These are phyloP conservation scores for Sporothrix humicola DNA, from an alignment of 2,329 filamentous ascomycete genomes.

Conservation along the genomic window DNA sequence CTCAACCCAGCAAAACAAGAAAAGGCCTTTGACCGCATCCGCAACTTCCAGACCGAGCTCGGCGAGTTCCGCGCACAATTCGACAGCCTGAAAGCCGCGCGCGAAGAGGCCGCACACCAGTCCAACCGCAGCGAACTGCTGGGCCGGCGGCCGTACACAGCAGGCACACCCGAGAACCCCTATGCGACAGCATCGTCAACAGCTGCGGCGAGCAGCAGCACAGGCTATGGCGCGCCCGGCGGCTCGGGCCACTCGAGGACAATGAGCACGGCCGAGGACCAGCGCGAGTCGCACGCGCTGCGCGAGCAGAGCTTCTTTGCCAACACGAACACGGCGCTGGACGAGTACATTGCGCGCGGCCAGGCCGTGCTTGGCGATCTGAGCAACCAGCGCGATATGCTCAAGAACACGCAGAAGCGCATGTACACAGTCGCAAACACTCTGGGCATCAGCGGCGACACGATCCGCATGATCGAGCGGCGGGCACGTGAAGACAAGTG, in stretches of 20 bases:
- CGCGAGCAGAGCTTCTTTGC: constrained; percentile 88
- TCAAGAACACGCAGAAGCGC: constrained; percentile 91
- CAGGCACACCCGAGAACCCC: constrained; percentile 83
- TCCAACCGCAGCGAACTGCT: constrained; percentile 79
- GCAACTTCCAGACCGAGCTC: constrained; percentile 83
- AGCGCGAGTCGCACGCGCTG: constrained; percentile 80
- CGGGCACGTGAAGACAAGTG: constrained; percentile 94
- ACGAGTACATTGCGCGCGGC: constrained; percentile 91
- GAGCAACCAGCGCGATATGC: constrained; percentile 86
- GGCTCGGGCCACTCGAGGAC: constrained; percentile 48
- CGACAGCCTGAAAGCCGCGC: constrained; percentile 74
- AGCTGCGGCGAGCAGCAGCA: constrained; percentile 38
- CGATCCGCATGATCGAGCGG: constrained; percentile 94
- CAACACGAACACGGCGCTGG: constrained; percentile 80
- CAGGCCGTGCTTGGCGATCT: constrained; percentile 89
- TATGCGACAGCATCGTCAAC: constrained; percentile 62
- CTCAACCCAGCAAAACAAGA: constrained; percentile 89
- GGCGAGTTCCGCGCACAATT: constrained; percentile 79
- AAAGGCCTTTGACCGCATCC: constrained; percentile 84
- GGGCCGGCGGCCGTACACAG: constrained; percentile 82
- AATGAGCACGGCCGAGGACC: constrained; percentile 49
- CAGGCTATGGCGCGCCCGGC: constrained; percentile 51
- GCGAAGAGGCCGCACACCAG: constrained; percentile 73
- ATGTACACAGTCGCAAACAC: constrained; percentile 95
- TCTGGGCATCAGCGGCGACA: constrained; percentile 89